Percentiles rank a stretch among this genome's conserved stretches.
These are phyloP conservation scores for Chlorella variabilis DNA, from an alignment of 163 green algal species.

Conservation along the genomic window DNA sequence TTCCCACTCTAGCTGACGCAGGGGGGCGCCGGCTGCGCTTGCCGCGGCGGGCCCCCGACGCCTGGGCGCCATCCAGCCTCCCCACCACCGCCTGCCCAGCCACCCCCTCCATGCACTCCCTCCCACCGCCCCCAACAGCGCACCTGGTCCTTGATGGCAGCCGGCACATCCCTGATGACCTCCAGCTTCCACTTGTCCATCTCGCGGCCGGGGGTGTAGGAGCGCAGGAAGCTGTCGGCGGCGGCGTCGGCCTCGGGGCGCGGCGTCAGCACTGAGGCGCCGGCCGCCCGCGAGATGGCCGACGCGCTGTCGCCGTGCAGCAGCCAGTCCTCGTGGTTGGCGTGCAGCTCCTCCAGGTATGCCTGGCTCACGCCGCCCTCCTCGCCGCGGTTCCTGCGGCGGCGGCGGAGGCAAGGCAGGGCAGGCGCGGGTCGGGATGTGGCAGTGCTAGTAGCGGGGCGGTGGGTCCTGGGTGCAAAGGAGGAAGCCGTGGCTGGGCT, in stretches of 20 bases:
- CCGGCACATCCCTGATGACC: background rate
- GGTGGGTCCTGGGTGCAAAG: too few relatives aligned
- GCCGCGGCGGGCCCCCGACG: too few relatives aligned
- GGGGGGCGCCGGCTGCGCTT: too few relatives aligned
- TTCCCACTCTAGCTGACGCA: too few relatives aligned
- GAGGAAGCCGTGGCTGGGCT: too few relatives aligned
- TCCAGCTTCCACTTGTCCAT: conserved; percentile 9
- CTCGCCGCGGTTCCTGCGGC: conserved; percentile 37
- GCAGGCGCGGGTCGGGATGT: background rate
- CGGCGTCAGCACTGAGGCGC: background rate
- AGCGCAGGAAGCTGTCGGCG: background rate
- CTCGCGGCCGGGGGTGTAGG: background rate
- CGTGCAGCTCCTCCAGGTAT: conserved; percentile 89
- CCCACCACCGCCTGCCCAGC: background rate
- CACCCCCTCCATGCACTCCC: background rate
- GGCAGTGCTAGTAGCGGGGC: too few relatives aligned
- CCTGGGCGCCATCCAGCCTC: too few relatives aligned
- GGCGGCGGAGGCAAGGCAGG: conserved; percentile 15
- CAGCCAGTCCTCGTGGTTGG: conserved; percentile 92
- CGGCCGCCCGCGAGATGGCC: background rate
- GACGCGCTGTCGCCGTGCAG: background rate
- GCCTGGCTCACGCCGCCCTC: conserved; percentile 53
- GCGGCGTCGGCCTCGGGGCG: background rate
- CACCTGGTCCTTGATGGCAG: conserved; percentile 24
- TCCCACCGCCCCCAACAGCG: background rate